Base-by-base conservation (phyloP, 2,329 filamentous ascomycete species). In the Nemania sp. region DNA sequence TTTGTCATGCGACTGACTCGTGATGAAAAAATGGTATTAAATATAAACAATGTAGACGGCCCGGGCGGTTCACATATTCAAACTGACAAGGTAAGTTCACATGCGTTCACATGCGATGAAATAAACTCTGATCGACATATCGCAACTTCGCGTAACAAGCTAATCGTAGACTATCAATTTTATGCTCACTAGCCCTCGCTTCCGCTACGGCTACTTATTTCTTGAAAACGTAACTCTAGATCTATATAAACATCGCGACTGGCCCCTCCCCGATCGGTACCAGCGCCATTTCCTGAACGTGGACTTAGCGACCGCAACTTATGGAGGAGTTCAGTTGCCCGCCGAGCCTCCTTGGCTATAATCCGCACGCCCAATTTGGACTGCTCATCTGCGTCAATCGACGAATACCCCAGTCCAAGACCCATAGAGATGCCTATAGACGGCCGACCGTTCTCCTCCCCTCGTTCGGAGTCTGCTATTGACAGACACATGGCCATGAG, bases 401-500 rank as follows among this genome's bases (percentile, higher is more conserved):
- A 17, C 30, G 33, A 46, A 22, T 39, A 40, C 6, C 41, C 49
- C 19, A 52, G 43, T 5, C 49, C 49, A 8, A 45, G 6, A 23
- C 41, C 41, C 17, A 33, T 7, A 3, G 31, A 17, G 6, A 14
- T 30, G 3, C 40, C 49, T 3, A 22, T 4, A 4, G 40, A 17
- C 7, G 9, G 36, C 17, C 50, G 33, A 5, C n/a, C 33, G 11
- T 24, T 43, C 22, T 42, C 23, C 24, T 15, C 34, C 7, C 11
- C 17, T 15, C 3, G 14, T 15, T 57, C 54, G 30, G 23, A 30
- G 31, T 15, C n/a, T 12, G 46, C 17, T n/a, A 15, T 46, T 8
- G 31, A 34, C 5, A 53, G n/a, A 33, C 49, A 44, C 4, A 45
- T 20, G n/a, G 49, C 50, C 6, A 54, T 24, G 6, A 59, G 40